phyloP scores from a whole-genome alignment of 106 monocot genomes.

The Apostasia ramifera region DNA sequence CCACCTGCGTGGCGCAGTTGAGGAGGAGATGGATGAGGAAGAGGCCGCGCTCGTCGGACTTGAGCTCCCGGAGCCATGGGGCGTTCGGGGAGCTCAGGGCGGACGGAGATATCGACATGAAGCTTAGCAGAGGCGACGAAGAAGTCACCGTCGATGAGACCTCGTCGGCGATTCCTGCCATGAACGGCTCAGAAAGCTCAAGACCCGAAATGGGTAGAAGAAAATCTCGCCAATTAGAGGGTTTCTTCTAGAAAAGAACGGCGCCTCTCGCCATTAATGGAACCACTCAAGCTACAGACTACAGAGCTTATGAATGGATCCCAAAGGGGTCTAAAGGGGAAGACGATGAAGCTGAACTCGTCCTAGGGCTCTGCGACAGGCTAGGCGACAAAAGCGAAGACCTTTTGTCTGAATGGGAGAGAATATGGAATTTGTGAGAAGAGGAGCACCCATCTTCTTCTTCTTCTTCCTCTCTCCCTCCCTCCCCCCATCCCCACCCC shows the following conservation, averaged over 20 bases:
- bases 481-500: not conserved
- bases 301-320: not conserved
- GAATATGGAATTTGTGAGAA: conserved; percentile 6
- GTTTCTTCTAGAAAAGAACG: not conserved
- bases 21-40: conserved; percentile 35
- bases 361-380: not conserved
- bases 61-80: conserved; percentile 13
- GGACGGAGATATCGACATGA: conserved; percentile 13
- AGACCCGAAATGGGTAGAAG: not conserved
- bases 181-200: not conserved
- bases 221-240: not conserved
- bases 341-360: not conserved
- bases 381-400: conserved; percentile 1
- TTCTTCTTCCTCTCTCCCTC: not conserved
- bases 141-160: conserved; percentile 15
- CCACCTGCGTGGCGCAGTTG: conserved; percentile 34
- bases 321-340: not conserved
- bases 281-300: not conserved
- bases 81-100: not conserved
- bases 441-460: not conserved
- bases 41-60: conserved; percentile 29
- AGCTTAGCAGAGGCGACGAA: conserved; percentile 25
- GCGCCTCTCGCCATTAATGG: not conserved
- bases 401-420: not conserved
- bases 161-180: conserved; percentile 8